Conservation (phyloP, 2,329 filamentous ascomycete species). For the Purpureocillium takamizusanense region DNA sequence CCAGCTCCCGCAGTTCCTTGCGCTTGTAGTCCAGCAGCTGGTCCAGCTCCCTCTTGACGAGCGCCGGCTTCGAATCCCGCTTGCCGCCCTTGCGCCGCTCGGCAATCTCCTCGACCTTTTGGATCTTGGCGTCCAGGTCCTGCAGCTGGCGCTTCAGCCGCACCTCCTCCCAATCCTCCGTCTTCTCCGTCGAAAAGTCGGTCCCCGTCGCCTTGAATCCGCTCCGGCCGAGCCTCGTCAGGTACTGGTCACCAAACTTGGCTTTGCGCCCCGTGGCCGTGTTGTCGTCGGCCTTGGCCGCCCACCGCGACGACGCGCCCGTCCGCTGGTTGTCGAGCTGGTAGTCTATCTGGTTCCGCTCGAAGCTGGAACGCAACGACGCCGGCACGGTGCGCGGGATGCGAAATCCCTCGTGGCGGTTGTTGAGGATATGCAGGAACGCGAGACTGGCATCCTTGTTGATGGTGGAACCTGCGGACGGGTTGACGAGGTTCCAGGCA, state of each 20-base stretch:
- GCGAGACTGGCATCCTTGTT: constrained; percentile 92
- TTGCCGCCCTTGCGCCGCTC: constrained; percentile 54
- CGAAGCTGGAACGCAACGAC: constrained; percentile 83
- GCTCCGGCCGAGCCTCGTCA: constrained; percentile 79
- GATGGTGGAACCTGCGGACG: constrained; percentile 70
- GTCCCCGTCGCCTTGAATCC: constrained; percentile 78
- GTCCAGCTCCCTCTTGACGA: constrained; percentile 91
- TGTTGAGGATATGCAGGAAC: constrained; percentile 94
- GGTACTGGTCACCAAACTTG: constrained; percentile 95
- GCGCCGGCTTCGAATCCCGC: constrained; percentile 72
- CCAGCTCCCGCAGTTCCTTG: constrained; percentile 64
- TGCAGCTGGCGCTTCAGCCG: constrained; percentile 84
- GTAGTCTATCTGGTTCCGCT: constrained; percentile 95
- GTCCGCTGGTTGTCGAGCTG: constrained; percentile 69
- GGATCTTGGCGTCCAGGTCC: constrained; percentile 82
- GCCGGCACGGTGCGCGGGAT: constrained; percentile 88
- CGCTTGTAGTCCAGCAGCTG: constrained; percentile 93
- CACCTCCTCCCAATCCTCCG: constrained; percentile 97
- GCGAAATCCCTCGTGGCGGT: constrained; percentile 88
- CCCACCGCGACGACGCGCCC: constrained; percentile 65
- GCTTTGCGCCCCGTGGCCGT: constrained; percentile 84
- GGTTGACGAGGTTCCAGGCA: constrained; percentile 97
- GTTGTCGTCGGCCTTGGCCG: constrained; percentile 65
- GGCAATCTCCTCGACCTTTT: constrained; percentile 67
- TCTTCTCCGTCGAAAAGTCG: constrained; percentile 77